Conservation (phyloP, 148 eudicot genomes). For the Pharnaceum exiguum region DNA sequence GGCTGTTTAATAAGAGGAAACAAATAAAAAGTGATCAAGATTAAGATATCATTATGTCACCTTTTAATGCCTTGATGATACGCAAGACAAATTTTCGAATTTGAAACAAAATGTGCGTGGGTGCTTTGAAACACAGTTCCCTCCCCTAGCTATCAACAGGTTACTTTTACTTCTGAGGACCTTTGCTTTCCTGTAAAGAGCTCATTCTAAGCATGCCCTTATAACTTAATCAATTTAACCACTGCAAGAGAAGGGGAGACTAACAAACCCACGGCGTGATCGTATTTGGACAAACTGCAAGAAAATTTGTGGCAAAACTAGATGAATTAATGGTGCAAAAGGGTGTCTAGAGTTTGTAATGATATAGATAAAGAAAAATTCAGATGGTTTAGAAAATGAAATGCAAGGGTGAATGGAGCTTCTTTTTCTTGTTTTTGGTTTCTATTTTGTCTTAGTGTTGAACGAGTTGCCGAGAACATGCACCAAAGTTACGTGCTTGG, state of each 20-base stretch:
- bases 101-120: slow-evolving; percentile 19
- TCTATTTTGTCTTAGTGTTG: too few species aligned
- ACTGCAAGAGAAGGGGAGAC: background rate
- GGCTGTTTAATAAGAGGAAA: slow-evolving; percentile 3
- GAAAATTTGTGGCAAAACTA: slow-evolving; percentile 5
- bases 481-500: slow-evolving; percentile 10
- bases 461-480: slow-evolving; percentile 27
- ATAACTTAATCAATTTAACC: slow-evolving; percentile 1
- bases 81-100: slow-evolving; percentile 31
- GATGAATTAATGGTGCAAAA: slow-evolving; percentile 17
- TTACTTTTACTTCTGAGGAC: slow-evolving; percentile 14
- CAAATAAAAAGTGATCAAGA: slow-evolving; percentile 11
- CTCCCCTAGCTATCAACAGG: slow-evolving; percentile 28
- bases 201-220: slow-evolving; percentile 18
- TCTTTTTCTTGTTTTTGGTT: background rate
- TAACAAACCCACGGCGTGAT: background rate
- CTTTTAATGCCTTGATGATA: slow-evolving; percentile 27
- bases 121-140: slow-evolving; percentile 55
- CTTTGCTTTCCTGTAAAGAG: slow-evolving; percentile 30
- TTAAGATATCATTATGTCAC: slow-evolving; percentile 21
- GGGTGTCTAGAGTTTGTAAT: slow-evolving; percentile 3
- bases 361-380: background rate
- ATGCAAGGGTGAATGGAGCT: background rate
- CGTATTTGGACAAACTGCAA: background rate
- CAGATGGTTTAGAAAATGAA: background rate